Evolutionary conservation across 1,139 yeast genomes (phyloP), one percentile per base, ranked within the genome.

Genomic region (Hansenula sp.): DNA sequence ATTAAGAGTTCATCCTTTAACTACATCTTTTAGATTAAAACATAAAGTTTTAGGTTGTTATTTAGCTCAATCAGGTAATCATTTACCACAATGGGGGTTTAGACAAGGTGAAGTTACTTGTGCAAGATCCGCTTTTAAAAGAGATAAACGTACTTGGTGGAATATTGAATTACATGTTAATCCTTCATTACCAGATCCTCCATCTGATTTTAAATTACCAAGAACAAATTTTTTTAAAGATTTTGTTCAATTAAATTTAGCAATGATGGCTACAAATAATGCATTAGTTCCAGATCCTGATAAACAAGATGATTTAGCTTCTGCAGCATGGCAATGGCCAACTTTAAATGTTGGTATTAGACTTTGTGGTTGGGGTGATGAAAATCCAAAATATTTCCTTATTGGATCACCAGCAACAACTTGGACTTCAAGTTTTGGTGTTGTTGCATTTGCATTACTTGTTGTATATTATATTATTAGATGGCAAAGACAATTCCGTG

Each of bases 261-360:
- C 97, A 19, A 94, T 92, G 97, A 89, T 90, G 97, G 96, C 97
- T 21, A 87, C 97, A 34, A 94, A 94, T 69, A 94, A 94, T 57
- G 97, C 96, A 4, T 76, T 92, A 59, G 80, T 92, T 43, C 97
- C 98, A 28, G 98, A 92, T 58, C 64, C 74, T 16, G 98, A 94
- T 53, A 90, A 92, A 66, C 81, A 77, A 55, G 99, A 94, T 61
- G 90, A 83, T 53, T 75, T 94, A 54, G 95, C 97, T 2, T 88
- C 97, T 16, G 62, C 78, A 38, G 92, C 92, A 55, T 94, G 98
- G 98, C 92, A 94, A 74, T 94, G 99, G 99, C 99, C 99, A 43
- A 77, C 92, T 28, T 75, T 90, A 56, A 75, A 87, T 64, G 85
- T 81, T 42, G 98, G 98, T 60, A 80, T 94, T 55, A 84, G 98